A percentile compares a stretch with the other conserved stretches of the same genome.
phyloP scores from a whole-genome alignment of 371 early-diverging fungal genomes.

The Mucor velutinosus region DNA sequence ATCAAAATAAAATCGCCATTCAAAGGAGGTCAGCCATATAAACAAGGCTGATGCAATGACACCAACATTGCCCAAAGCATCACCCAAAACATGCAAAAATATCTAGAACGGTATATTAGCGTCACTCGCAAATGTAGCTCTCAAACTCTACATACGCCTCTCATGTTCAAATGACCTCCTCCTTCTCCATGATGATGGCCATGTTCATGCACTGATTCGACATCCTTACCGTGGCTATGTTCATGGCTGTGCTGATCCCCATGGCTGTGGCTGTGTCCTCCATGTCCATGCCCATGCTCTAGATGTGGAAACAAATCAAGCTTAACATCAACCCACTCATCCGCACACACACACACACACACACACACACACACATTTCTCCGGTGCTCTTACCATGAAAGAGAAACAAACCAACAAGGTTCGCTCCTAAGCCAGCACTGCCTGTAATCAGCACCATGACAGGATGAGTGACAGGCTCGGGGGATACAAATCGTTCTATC shows the following conservation, averaged over 20 bases:
- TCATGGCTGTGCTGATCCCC: constrained; percentile 13
- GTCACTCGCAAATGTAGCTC: too few relatives aligned
- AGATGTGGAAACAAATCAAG: background rate
- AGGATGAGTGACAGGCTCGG: constrained; percentile 73
- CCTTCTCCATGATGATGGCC: constrained; percentile 19
- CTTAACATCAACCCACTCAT: background rate
- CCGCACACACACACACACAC: too few relatives aligned
- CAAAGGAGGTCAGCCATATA: constrained; percentile 70
- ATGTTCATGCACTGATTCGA: constrained; percentile 8
- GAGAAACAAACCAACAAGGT: constrained; percentile 79
- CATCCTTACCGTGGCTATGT: constrained; percentile 38
- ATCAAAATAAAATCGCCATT: constrained; percentile 80
- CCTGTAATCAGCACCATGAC: constrained; percentile 82
- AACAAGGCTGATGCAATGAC: constrained; percentile 86
- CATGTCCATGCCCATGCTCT: constrained; percentile 35
- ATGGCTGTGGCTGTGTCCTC: constrained; percentile 40
- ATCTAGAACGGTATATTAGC: constrained; percentile 39
- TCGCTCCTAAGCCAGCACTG: constrained; percentile 79
- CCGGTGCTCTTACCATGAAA: constrained; percentile 62
- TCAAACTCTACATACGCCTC: constrained; percentile 55
- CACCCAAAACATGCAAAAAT: constrained; percentile 94
- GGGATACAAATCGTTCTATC: constrained; percentile 80
- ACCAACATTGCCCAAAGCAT: constrained; percentile 91
- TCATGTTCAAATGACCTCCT: constrained; percentile 81
- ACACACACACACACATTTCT: background rate